Evolutionary conservation across 2,329 filamentous ascomycete species (phyloP).

Genomic region (Aspergillus niger): DNA sequence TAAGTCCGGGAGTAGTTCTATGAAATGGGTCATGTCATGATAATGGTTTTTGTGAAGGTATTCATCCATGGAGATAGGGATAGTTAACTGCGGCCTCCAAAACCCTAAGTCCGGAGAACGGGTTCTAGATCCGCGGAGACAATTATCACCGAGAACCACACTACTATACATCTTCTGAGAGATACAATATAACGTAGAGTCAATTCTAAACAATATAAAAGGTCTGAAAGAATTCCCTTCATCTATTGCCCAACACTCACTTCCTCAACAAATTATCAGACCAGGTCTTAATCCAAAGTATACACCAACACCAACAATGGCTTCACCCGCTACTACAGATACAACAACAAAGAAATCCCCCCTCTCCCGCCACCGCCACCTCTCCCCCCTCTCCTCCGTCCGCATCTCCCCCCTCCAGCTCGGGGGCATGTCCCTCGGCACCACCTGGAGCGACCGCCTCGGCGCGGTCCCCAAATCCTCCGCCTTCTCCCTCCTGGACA

Average conservation of each 20-base stretch:
- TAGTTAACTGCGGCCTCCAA: background rate
- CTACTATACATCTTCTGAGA: background rate
- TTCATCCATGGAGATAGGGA: background rate
- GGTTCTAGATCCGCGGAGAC: background rate
- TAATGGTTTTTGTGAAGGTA: background rate
- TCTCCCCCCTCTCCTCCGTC: slow-evolving; percentile 33
- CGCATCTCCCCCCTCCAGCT: slow-evolving; percentile 25
- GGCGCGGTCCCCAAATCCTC: slow-evolving; percentile 50
- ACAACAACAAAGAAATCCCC: background rate
- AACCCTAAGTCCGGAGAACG: background rate
- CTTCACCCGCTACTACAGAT: background rate
- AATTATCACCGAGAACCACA: background rate
- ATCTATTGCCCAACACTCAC: too few relatives aligned
- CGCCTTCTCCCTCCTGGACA: slow-evolving; percentile 50
- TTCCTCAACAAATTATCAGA: too few relatives aligned
- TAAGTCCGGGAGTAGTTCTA: too few relatives aligned
- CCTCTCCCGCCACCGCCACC: slow-evolving; percentile 21
- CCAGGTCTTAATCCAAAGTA: too few relatives aligned
- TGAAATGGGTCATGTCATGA: too few relatives aligned
- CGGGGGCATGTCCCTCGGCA: slow-evolving; percentile 36
- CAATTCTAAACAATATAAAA: background rate
- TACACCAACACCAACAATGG: background rate
- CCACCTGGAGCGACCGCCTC: slow-evolving; percentile 29
- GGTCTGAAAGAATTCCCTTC: background rate
- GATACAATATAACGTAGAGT: background rate